Base-by-base conservation (phyloP, 768 basidiomycete species). In the Trametes villosa region DNA sequence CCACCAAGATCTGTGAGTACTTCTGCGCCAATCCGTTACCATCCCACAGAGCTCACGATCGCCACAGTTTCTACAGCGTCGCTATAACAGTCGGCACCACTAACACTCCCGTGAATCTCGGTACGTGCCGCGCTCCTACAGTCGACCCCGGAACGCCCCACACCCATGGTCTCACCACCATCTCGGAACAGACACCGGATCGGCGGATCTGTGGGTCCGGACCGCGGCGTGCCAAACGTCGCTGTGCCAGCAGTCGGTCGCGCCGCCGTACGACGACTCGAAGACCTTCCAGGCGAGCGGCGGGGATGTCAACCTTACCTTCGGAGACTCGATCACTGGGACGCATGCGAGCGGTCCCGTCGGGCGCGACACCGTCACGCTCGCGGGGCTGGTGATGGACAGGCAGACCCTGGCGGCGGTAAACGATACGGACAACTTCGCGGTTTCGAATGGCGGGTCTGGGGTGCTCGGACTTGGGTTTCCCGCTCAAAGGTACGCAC, bases 391-490 rank as follows among this genome's bases (percentile, higher is more conserved):
- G 9, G 70, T 73, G 2, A 63, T 87, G 33, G 68, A 71, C 9
- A 72, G 78, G 42, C 88, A 91, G 64, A 82, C 78, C 48, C 83
- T 92, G 60, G 87, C 83, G 9, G 84, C 87, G 6, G 84, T 91
- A 36, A 85, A 87, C 69, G 72, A 81, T 48, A 93, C 91, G 5
- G 85, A 91, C 63, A 87, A 87, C 18, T 84, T 78, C n/a, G 78
- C 91, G 17, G 66, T 79, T 45, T 76, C 81, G 41, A 82, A 80
- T 2, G 83, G 83, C 2, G 77, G 83, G n/a, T 80, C 82, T n/a
- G 91, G 89, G 2, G 88, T 92, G 45, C 80, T 92, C 57, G 91
- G 91, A 0, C 77, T 91, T 9, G 90, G 91, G 0, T 92, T 92
- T 62, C 87, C 89, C 1, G 68, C 81, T n/a, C 87, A 88, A 61